Percentiles rank a stretch among this genome's conserved stretches.
Conservation (phyloP, 345 rosid genomes). For the Gossypium sturtianum region DNA sequence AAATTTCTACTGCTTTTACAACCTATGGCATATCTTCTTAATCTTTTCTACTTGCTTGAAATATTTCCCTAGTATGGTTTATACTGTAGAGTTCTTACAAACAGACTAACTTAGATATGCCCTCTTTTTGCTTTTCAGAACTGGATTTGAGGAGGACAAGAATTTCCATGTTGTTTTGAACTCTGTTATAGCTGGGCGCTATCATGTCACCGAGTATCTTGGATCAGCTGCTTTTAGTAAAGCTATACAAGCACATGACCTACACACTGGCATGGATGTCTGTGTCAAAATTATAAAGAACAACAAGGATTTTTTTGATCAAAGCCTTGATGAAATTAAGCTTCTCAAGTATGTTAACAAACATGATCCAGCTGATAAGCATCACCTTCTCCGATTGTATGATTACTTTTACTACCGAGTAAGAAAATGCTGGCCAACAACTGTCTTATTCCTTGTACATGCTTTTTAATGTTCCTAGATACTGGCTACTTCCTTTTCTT, state of each 20-base stretch:
- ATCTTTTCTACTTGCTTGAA: neutral
- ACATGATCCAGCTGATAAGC: conserved; percentile 96
- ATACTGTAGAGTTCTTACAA: neutral
- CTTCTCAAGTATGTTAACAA: conserved; percentile 96
- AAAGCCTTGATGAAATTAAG: conserved; percentile 98
- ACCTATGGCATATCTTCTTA: neutral
- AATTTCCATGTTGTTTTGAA: conserved; percentile 92
- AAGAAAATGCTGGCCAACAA: conserved; percentile 26
- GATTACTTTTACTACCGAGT: conserved; percentile 97
- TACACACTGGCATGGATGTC: conserved; percentile 96
- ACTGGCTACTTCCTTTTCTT: neutral
- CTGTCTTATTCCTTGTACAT: neutral
- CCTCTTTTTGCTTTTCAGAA: conserved; percentile 46
- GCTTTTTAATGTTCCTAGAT: neutral
- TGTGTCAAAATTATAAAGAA: conserved; percentile 96
- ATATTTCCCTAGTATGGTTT: neutral
- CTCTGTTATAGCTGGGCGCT: conserved; percentile 93
- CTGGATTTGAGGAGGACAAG: conserved; percentile 99
- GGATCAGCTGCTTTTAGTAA: conserved; percentile 99
- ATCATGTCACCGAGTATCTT: conserved; percentile 97
- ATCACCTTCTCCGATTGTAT: conserved; percentile 92
- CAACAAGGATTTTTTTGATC: conserved; percentile 99
- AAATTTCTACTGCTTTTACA: neutral
- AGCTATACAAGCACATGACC: conserved; percentile 99
- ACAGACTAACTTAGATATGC: conserved; percentile 13